These are phyloP conservation scores for Rhizopogon salebrosus DNA, from an alignment of 768 basidiomycete species.

Conservation along the genomic window DNA sequence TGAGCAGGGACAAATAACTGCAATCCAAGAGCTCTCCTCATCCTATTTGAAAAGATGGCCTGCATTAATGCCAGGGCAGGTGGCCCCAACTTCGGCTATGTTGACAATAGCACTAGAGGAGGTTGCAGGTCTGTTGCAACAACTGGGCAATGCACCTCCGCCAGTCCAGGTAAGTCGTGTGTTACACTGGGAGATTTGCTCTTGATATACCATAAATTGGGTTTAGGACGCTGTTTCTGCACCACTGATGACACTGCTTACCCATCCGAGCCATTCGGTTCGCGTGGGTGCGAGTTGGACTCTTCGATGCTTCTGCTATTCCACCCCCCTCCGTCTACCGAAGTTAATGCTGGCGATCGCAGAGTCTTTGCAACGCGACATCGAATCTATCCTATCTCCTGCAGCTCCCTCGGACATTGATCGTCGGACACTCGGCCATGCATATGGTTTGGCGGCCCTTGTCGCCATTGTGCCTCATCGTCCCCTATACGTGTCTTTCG, in stretches of 20 bases:
- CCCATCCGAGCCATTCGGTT: constrained; percentile 85
- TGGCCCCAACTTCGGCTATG: constrained; percentile 59
- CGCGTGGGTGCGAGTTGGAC: constrained; percentile 85
- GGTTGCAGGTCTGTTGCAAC: constrained; percentile 78
- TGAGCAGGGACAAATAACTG: constrained; percentile 90
- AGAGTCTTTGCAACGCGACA: constrained; percentile 81
- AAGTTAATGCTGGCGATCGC: constrained; percentile 72
- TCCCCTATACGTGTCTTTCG: constrained; percentile 92
- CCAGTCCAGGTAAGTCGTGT: constrained; percentile 63
- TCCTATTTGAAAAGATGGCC: constrained; percentile 90
- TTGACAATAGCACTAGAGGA: constrained; percentile 77
- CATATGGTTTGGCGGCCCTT: constrained; percentile 85
- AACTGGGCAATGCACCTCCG: constrained; percentile 88
- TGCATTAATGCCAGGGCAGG: constrained; percentile 83
- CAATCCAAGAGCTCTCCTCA: constrained; percentile 81
- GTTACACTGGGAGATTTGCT: neutral
- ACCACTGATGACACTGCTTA: constrained; percentile 76
- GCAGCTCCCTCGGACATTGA: constrained; percentile 67
- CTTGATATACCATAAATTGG: neutral
- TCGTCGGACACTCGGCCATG: constrained; percentile 74
- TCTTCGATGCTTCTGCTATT: constrained; percentile 85
- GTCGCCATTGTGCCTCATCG: constrained; percentile 82
- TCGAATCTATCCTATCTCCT: constrained; percentile 67
- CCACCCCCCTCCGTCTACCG: constrained; percentile 80
- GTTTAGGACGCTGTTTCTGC: constrained; percentile 78